Percentiles rank a stretch among this genome's conserved stretches.
phyloP scores from a whole-genome alignment of 2,329 filamentous ascomycete genomes.

The Alternaria conjuncta region DNA sequence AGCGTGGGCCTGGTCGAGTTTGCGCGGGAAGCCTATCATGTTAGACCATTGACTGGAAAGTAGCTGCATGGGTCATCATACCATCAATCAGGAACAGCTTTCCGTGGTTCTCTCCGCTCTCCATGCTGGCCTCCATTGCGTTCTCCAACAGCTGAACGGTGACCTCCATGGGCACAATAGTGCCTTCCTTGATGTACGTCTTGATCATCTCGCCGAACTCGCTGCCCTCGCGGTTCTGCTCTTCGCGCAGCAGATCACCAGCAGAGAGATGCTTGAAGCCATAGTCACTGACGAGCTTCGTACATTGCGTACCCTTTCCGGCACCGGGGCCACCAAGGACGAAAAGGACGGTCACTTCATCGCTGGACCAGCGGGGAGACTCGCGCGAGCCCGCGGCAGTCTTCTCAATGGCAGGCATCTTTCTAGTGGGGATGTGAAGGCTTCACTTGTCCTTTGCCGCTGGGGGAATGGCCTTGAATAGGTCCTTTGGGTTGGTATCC shows the following conservation, averaged over 20 bases:
- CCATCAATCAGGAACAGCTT: constrained; percentile 77
- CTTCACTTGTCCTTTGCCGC: constrained; percentile 28
- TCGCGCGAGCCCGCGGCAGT: constrained; percentile 55
- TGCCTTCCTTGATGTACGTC: constrained; percentile 89
- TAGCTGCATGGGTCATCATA: constrained; percentile 24
- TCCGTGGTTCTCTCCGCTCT: constrained; percentile 57
- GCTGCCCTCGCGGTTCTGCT: constrained; percentile 84
- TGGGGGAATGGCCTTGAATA: constrained; percentile 41
- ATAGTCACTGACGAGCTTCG: constrained; percentile 83
- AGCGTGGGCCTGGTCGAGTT: constrained; percentile 94
- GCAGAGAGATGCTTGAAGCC: constrained; percentile 93
- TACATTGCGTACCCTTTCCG: constrained; percentile 96
- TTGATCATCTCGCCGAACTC: constrained; percentile 94
- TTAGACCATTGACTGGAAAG: not conserved
- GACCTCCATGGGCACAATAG: constrained; percentile 98
- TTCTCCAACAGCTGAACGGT: constrained; percentile 94
- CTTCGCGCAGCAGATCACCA: constrained; percentile 89
- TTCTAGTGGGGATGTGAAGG: constrained; percentile 40
- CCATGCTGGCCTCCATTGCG: constrained; percentile 78
- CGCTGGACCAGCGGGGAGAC: constrained; percentile 73
- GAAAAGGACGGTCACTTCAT: constrained; percentile 90
- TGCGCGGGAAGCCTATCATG: constrained; percentile 79
- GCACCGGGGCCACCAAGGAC: constrained; percentile 95
- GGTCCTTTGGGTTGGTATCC: constrained; percentile 37
- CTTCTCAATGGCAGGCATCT: constrained; percentile 50